Percentiles rank a stretch among this genome's conserved stretches.
Conservation (phyloP, 169 alveolate genomes). For the Condylostoma magnum region DNA sequence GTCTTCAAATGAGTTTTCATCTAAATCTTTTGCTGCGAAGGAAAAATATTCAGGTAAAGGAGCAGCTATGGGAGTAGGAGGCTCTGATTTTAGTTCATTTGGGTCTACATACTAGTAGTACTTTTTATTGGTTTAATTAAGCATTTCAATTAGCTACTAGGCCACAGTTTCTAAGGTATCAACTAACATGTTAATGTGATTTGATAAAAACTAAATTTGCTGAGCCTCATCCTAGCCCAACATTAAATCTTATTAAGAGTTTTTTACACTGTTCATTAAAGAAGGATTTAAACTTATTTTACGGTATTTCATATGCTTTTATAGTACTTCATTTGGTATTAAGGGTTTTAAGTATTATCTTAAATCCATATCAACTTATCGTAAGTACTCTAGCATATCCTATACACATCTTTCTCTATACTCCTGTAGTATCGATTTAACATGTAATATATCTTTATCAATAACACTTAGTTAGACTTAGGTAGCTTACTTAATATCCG, state of each 20-base stretch:
- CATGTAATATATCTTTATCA: background rate
- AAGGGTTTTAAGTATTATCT: background rate
- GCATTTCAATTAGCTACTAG: background rate
- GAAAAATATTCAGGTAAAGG: constrained; percentile 25
- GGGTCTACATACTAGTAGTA: background rate
- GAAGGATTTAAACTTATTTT: background rate
- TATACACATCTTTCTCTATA: constrained; percentile 1
- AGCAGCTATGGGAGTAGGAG: constrained; percentile 27
- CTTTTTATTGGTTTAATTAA: background rate
- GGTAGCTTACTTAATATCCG: background rate
- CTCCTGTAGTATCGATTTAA: background rate
- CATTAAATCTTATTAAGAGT: background rate
- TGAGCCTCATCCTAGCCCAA: too few species aligned
- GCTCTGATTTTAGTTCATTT: background rate
- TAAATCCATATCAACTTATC: background rate
- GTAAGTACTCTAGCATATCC: background rate
- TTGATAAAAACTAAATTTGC: too few species aligned
- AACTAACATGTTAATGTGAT: too few species aligned
- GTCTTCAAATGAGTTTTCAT: background rate
- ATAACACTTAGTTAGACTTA: background rate
- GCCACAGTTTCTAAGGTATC: constrained; percentile 21
- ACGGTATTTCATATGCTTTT: background rate
- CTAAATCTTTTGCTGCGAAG: background rate
- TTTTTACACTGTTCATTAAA: background rate
- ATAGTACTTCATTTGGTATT: background rate